Conservation (phyloP, 2,329 filamentous ascomycete species). For the Thelonectria blattea region DNA sequence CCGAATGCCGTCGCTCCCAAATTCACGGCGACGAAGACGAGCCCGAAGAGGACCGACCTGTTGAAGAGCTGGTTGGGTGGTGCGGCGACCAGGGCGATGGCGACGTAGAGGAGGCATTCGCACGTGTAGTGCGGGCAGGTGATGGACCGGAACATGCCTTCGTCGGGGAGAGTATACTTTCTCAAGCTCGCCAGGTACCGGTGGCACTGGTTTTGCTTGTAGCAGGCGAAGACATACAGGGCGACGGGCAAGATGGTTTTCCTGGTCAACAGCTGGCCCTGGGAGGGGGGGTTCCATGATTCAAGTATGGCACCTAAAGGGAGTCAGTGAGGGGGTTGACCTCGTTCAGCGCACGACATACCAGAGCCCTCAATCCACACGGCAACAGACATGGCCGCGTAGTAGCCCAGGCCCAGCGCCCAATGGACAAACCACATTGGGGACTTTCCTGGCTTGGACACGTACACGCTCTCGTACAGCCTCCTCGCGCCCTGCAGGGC, state of each 20-base stretch:
- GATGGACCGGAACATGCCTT: slow-evolving; percentile 73
- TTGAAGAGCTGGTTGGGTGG: slow-evolving; percentile 72
- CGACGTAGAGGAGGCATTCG: slow-evolving; percentile 83
- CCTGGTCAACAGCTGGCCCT: slow-evolving; percentile 28
- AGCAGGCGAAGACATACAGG: slow-evolving; percentile 72
- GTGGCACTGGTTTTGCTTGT: slow-evolving; percentile 78
- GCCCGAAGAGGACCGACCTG: slow-evolving; percentile 71
- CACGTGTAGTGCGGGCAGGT: slow-evolving; percentile 91
- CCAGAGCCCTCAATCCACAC: slow-evolving; percentile 85
- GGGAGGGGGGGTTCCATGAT: slow-evolving; percentile 38
- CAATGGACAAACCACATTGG: slow-evolving; percentile 89
- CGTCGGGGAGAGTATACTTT: slow-evolving; percentile 82
- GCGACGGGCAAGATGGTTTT: slow-evolving; percentile 55
- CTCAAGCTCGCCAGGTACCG: slow-evolving; percentile 70
- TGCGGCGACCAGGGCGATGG: slow-evolving; percentile 76
- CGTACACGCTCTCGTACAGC: slow-evolving; percentile 73
- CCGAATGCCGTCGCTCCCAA: slow-evolving; percentile 80
- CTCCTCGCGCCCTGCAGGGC: slow-evolving; percentile 75
- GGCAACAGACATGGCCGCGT: slow-evolving; percentile 73
- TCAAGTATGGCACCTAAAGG: slow-evolving; percentile 42
- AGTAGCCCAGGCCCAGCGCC: slow-evolving; percentile 79
- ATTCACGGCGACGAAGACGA: slow-evolving; percentile 78
- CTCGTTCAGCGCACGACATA: slow-evolving; percentile 44
- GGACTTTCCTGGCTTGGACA: slow-evolving; percentile 68
- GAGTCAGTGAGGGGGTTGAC: slow-evolving; percentile 15